Evolutionary conservation across 352 stramenopile genomes (phyloP).

Genomic region (Halophytophthora polymorphica): DNA sequence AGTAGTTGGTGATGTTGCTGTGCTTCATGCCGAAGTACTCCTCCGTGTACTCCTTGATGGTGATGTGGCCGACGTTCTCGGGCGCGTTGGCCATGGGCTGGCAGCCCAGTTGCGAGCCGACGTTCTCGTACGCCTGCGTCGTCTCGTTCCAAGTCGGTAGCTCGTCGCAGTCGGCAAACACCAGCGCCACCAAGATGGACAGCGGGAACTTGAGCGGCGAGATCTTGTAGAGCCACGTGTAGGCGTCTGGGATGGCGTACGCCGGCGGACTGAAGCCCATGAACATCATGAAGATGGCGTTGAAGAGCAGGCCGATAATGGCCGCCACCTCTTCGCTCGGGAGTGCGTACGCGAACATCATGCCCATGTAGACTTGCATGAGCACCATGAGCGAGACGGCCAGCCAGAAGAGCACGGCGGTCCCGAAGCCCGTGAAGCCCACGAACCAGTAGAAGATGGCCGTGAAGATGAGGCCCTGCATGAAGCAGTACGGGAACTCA

Average conservation of each 20-base stretch:
- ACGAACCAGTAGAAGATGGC: conserved; percentile 31
- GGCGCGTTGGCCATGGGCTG: conserved; percentile 8
- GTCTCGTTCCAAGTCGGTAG: conserved; percentile 19
- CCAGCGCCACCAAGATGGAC: conserved; percentile 15
- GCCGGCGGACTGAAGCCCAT: conserved; percentile 29
- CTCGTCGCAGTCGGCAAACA: conserved; percentile 16
- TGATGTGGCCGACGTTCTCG: conserved; percentile 9
- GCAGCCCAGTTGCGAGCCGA: conserved; percentile 18
- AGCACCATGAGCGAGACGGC: conserved; percentile 21
- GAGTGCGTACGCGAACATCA: conserved; percentile 24
- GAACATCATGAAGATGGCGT: conserved; percentile 31
- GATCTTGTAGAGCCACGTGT: conserved; percentile 20
- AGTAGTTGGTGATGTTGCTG: conserved; percentile 13
- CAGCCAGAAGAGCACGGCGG: conserved; percentile 23
- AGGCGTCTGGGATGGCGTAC: conserved; percentile 15
- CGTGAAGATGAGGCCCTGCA: conserved; percentile 20
- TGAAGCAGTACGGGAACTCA: conserved; percentile 47
- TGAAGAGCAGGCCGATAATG: conserved; percentile 30
- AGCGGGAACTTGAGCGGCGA: conserved; percentile 17
- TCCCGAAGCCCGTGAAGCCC: conserved; percentile 18
- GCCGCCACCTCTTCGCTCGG: conserved; percentile 26
- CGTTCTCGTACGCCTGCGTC: conserved; percentile 15
- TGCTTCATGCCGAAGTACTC: conserved; percentile 13
- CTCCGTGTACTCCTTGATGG: conserved; percentile 19
- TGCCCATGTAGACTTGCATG: conserved; percentile 27